Conservation (phyloP, 176 grass and related monocot genomes). For the Calamus simplicifolius region DNA sequence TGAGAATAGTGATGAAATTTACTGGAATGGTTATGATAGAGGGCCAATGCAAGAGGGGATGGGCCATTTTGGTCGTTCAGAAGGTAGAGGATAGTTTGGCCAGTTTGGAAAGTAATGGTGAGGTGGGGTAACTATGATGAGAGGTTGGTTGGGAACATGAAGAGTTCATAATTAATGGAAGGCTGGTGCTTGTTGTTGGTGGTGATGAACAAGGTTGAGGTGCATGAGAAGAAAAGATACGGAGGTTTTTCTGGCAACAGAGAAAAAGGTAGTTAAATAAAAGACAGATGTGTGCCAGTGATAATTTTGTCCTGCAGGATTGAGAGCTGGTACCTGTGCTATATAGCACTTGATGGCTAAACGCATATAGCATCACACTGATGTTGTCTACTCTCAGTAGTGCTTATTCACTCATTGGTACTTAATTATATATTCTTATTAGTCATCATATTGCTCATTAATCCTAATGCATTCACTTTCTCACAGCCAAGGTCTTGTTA, state of each 20-base stretch:
- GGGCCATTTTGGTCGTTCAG: background rate
- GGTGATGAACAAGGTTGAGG: background rate
- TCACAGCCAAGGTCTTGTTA: too few species aligned
- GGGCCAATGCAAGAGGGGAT: too few species aligned
- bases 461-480: too few species aligned
- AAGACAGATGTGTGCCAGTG: background rate
- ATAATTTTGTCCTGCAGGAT: background rate
- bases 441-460: too few species aligned
- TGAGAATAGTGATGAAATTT: slow-evolving; percentile 20
- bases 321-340: background rate
- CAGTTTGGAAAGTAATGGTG: background rate
- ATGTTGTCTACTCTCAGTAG: too few species aligned
- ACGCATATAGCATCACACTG: too few species aligned
- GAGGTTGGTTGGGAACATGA: background rate
- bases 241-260: background rate
- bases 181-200: slow-evolving; percentile 3
- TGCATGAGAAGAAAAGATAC: slow-evolving; percentile 15
- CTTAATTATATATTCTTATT: too few species aligned
- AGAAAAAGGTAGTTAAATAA: background rate
- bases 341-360: too few species aligned
- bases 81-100: background rate
- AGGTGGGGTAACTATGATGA: background rate
- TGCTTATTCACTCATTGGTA: too few species aligned
- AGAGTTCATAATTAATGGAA: slow-evolving; percentile 13
- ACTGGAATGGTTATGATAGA: background rate